Evolutionary conservation across 1,284 basidiomycete genomes (phyloP), one percentile per base, ranked within the genome.

Genomic region (Quambalaria eucalypti): DNA sequence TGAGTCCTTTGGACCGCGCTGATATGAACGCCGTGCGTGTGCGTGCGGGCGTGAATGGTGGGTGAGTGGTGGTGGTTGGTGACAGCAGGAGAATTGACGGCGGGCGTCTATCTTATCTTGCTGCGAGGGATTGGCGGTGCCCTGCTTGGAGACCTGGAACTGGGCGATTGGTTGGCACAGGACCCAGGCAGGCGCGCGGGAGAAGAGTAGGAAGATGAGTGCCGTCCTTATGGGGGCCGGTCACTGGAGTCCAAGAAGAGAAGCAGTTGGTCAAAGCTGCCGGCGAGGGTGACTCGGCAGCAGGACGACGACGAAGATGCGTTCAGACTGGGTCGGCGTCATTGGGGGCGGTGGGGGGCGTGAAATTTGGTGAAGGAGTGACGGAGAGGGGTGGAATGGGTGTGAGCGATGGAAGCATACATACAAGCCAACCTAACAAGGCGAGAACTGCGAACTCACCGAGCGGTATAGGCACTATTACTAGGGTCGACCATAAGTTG

Each of bases 401-500:
- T n/a, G n/a, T n/a, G n/a, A n/a, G n/a, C n/a, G n/a, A n/a, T n/a
- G n/a, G n/a, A n/a, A n/a, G n/a, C n/a, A n/a, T n/a, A n/a, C n/a
- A n/a, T n/a, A n/a, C n/a, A n/a, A n/a, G n/a, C n/a, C n/a, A n/a
- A n/a, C n/a, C n/a, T n/a, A n/a, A n/a, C n/a, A n/a, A n/a, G n/a
- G n/a, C n/a, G n/a, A n/a, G n/a, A n/a, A n/a, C n/a, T n/a, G n/a
- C n/a, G n/a, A n/a, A n/a, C n/a, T n/a, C n/a, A n/a, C n/a, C n/a
- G n/a, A 55, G 58, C 42, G 42, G 16, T 46, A 21, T 59, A 69
- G 56, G 56, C 56, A 61, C 63, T 65, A 69, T 58, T 61, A 66
- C 60, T 64, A 53, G 67, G 67, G 52, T 69, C 66, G 50, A 69
- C 62, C 67, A 69, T 69, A 68, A 51, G 65, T 64, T 65, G 54